Conservation (phyloP, 2,329 filamentous ascomycete genomes). For the Zalaria sp. region DNA sequence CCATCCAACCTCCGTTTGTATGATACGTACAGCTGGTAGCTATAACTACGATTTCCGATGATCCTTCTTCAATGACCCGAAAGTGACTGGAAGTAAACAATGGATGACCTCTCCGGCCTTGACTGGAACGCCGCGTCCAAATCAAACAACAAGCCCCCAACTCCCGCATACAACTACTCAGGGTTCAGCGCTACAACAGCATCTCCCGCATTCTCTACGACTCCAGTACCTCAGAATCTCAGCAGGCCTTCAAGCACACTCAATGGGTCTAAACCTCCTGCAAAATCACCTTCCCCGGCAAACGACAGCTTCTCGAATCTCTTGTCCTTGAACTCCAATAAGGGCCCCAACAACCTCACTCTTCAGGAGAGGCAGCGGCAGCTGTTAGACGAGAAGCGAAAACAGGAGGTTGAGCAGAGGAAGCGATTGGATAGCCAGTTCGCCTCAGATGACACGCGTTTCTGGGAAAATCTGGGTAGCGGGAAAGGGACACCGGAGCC, state of each 20-base stretch:
- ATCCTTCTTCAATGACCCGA: too few relatives aligned
- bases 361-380: slow-evolving; percentile 51
- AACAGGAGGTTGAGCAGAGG: slow-evolving; percentile 60
- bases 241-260: slow-evolving; percentile 25
- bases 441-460: slow-evolving; percentile 48
- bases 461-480: slow-evolving; percentile 60
- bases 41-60: too few relatives aligned
- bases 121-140: slow-evolving; percentile 25
- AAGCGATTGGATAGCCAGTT: slow-evolving; percentile 64
- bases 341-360: slow-evolving; percentile 53
- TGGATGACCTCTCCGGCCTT: slow-evolving; percentile 36
- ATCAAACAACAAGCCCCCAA: slow-evolving; percentile 12
- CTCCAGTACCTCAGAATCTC: slow-evolving; percentile 12
- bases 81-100: slow-evolving; percentile 11
- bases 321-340: slow-evolving; percentile 48
- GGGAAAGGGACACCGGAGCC: slow-evolving; percentile 30
- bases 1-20: too few relatives aligned
- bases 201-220: slow-evolving; percentile 23
- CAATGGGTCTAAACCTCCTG: slow-evolving; percentile 29
- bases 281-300: slow-evolving; percentile 36
- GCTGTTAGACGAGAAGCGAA: slow-evolving; percentile 63
- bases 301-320: slow-evolving; percentile 68
- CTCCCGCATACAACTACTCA: slow-evolving; percentile 16
- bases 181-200: slow-evolving; percentile 18
- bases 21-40: too few relatives aligned